A percentile compares a stretch with the other conserved stretches of the same genome.
Conservation (phyloP, 2,329 filamentous ascomycete species). For the Elsinoe arachidis region DNA sequence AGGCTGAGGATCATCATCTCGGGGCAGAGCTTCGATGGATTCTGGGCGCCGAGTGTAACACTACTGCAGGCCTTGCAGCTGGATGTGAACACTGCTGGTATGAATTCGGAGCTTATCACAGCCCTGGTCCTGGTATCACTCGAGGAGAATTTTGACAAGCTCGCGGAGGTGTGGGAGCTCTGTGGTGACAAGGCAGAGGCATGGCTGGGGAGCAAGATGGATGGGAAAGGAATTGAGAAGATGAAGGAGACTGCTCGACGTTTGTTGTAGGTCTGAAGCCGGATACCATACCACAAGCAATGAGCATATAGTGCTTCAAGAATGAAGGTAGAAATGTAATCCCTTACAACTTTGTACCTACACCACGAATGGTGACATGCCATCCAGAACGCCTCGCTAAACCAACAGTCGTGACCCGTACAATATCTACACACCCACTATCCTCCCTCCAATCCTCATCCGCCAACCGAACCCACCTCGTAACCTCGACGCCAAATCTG, state of each 20-base stretch:
- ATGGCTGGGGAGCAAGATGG: slow-evolving; percentile 37
- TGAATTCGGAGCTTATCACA: slow-evolving; percentile 26
- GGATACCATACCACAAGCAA: too few relatives aligned
- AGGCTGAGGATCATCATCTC: slow-evolving; percentile 40
- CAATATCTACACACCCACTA: slow-evolving; percentile 14
- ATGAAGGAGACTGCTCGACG: neutral
- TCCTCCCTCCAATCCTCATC: slow-evolving; percentile 13
- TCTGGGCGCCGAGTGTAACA: slow-evolving; percentile 36
- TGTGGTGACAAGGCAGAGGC: slow-evolving; percentile 50
- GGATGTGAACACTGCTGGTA: slow-evolving; percentile 11
- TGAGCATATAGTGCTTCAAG: too few relatives aligned
- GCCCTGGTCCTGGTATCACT: slow-evolving; percentile 43
- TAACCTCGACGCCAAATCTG: slow-evolving; percentile 16
- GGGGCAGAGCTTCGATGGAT: slow-evolving; percentile 50
- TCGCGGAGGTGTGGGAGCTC: slow-evolving; percentile 55
- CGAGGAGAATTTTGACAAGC: slow-evolving; percentile 34
- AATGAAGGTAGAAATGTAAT: neutral
- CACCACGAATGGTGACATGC: neutral
- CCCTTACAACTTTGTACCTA: neutral
- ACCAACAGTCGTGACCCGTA: neutral
- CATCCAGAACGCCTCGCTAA: slow-evolving; percentile 10
- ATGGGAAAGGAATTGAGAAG: slow-evolving; percentile 11
- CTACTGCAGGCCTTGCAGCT: slow-evolving; percentile 22
- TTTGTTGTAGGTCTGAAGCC: neutral
- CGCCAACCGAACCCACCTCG: slow-evolving; percentile 14